A percentile compares a stretch with the other conserved stretches of the same genome.
These are phyloP conservation scores for Pyrenula massariospora DNA, from an alignment of 495 filamentous ascomycete species.

Conservation along the genomic window DNA sequence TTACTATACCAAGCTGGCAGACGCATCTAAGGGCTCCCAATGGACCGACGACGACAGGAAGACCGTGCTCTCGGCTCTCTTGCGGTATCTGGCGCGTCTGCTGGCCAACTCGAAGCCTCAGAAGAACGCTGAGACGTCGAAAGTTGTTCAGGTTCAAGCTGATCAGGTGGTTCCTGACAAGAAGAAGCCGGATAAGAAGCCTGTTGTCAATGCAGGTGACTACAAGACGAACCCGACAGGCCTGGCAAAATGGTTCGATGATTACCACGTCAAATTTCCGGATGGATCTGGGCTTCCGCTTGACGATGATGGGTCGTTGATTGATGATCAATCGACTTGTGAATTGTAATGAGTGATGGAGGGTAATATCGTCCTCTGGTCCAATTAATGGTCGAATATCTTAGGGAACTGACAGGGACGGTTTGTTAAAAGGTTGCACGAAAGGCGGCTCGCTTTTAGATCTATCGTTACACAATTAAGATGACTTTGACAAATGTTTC, in stretches of 20 bases:
- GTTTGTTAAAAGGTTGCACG: too few relatives aligned
- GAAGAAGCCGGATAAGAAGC: not conserved
- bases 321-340: too few relatives aligned
- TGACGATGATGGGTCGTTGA: too few relatives aligned
- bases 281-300: not conserved
- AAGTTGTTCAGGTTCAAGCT: slow-evolving; percentile 2
- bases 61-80: slow-evolving; percentile 3
- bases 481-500: too few relatives aligned
- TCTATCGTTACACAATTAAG: too few relatives aligned
- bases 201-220: not conserved
- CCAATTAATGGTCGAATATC: too few relatives aligned
- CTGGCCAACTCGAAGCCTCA: slow-evolving; percentile 4
- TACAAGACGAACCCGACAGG: not conserved
- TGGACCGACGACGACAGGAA: not conserved
- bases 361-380: too few relatives aligned
- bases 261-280: not conserved
- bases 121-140: not conserved
- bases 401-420: too few relatives aligned
- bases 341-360: too few relatives aligned
- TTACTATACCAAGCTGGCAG: not conserved
- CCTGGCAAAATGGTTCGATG: not conserved
- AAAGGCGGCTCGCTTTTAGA: too few relatives aligned
- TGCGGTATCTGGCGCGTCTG: slow-evolving; percentile 11
- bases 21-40: not conserved
- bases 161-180: not conserved